Percentiles rank a stretch among this genome's conserved stretches.
These are phyloP conservation scores for Corylus heterophylla DNA, from an alignment of 306 rosid genomes.

Conservation along the genomic window DNA sequence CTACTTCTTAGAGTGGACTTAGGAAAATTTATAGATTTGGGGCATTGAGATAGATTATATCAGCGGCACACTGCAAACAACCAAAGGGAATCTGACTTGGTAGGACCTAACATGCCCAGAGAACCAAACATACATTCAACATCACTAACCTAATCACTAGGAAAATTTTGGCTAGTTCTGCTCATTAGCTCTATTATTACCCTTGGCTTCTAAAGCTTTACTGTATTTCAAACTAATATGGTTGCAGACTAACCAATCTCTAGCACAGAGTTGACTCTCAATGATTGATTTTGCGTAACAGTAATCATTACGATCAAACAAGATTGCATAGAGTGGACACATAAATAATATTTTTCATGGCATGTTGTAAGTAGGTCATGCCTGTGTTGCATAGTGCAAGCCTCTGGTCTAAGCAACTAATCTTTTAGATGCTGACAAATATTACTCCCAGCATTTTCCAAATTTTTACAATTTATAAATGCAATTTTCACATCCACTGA, in stretches of 20 bases:
- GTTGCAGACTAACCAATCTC: not conserved
- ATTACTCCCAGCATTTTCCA: not conserved
- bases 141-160: not conserved
- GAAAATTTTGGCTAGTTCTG: not conserved
- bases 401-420: not conserved
- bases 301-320: not conserved
- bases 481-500: conserved; percentile 17
- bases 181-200: not conserved
- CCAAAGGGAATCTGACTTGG: not conserved
- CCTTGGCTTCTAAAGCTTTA: not conserved
- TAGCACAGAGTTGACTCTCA: not conserved
- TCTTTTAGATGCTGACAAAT: not conserved
- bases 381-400: not conserved
- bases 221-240: not conserved
- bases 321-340: not conserved
- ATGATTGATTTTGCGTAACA: not conserved
- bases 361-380: not conserved
- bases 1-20: not conserved
- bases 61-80: not conserved
- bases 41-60: not conserved
- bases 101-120: not conserved
- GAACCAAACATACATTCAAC: not conserved
- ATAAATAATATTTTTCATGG: not conserved
- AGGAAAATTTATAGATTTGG: not conserved
- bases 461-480: not conserved